These are phyloP conservation scores for Aphanomyces euteiches DNA, from an alignment of 352 stramenopile species.

Conservation along the genomic window DNA sequence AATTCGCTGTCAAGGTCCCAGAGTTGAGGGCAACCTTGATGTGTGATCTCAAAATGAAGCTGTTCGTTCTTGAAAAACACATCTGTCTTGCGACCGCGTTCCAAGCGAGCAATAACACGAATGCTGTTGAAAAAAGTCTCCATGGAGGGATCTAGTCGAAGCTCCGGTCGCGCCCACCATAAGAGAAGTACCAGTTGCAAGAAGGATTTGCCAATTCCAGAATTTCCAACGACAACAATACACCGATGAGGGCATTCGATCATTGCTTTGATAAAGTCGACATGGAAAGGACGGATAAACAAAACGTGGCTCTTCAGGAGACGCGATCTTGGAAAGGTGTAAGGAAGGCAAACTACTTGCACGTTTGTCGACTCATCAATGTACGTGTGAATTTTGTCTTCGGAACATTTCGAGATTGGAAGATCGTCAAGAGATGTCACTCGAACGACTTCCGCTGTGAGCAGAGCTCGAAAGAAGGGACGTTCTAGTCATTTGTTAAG, in stretches of 20 bases:
- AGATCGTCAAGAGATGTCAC: too few species aligned
- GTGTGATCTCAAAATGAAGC: not conserved
- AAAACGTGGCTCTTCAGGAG: not conserved
- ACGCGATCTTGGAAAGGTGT: too few species aligned
- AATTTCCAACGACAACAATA: constrained; percentile 5
- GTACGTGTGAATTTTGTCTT: too few species aligned
- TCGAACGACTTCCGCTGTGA: too few species aligned
- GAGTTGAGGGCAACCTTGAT: not conserved
- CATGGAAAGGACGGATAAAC: not conserved
- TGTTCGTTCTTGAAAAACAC: not conserved
- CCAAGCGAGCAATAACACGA: not conserved
- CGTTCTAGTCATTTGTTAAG: too few species aligned
- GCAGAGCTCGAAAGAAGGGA: too few species aligned
- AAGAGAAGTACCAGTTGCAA: not conserved
- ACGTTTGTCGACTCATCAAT: too few species aligned
- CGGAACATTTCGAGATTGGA: too few species aligned
- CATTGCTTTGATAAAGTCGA: not conserved
- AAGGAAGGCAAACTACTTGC: too few species aligned
- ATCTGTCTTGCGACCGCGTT: not conserved
- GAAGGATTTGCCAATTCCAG: not conserved
- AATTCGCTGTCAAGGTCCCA: not conserved
- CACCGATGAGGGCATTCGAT: not conserved
- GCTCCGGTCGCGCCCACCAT: not conserved
- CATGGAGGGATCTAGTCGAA: not conserved
- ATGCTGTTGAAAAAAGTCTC: not conserved